These are phyloP conservation scores for Collybiopsis luxurians DNA, from an alignment of 768 basidiomycete species.

Conservation along the genomic window DNA sequence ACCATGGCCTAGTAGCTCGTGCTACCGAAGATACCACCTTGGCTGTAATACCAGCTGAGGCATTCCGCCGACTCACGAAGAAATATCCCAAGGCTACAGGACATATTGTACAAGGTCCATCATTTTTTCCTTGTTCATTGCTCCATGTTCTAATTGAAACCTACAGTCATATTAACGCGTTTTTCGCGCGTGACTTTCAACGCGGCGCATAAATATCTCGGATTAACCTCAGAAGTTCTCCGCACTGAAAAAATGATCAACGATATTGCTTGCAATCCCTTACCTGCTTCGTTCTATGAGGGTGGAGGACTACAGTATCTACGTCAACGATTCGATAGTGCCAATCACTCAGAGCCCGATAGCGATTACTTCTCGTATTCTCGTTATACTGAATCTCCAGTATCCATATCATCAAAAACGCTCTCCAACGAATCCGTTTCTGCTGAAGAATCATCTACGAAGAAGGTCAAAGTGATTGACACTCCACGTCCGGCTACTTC, in stretches of 20 bases:
- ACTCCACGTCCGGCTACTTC: slow-evolving; percentile 2
- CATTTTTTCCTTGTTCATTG: slow-evolving; percentile 7
- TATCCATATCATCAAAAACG: slow-evolving; percentile 24
- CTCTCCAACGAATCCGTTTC: not conserved
- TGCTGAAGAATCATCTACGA: slow-evolving; percentile 13
- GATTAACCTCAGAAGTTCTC: slow-evolving; percentile 91
- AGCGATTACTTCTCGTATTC: slow-evolving; percentile 52
- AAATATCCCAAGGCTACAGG: slow-evolving; percentile 97
- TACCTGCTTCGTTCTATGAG: slow-evolving; percentile 89
- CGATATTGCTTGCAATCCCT: slow-evolving; percentile 92
- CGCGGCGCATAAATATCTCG: slow-evolving; percentile 95
- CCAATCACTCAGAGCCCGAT: slow-evolving; percentile 46
- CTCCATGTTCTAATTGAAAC: slow-evolving; percentile 1
- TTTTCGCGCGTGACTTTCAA: slow-evolving; percentile 98
- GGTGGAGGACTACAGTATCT: slow-evolving; percentile 87
- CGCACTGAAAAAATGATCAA: slow-evolving; percentile 98
- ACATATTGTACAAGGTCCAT: slow-evolving; percentile 86
- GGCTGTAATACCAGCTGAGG: slow-evolving; percentile 98
- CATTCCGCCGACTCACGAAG: slow-evolving; percentile 90
- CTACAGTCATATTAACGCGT: slow-evolving; percentile 84
- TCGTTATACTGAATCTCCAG: slow-evolving; percentile 24
- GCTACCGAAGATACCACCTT: slow-evolving; percentile 93
- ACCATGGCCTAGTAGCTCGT: slow-evolving; percentile 82
- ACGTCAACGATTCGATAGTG: slow-evolving; percentile 83
- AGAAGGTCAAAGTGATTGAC: slow-evolving; percentile 11